A percentile compares a stretch with the other conserved stretches of the same genome.
Conservation (phyloP, 257 asterid species). For the Przewalskia tangutica region DNA sequence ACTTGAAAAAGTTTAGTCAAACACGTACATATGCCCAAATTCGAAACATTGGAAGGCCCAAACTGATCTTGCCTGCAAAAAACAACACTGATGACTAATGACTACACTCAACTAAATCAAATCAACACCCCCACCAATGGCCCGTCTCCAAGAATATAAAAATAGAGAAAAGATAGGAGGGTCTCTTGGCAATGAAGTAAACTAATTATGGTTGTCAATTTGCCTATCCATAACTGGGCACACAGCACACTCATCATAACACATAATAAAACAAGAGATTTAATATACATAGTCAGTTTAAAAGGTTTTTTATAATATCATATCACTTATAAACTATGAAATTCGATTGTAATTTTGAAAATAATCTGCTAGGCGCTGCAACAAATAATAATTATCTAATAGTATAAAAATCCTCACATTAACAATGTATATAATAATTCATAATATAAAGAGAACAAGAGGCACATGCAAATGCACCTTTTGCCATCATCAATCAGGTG, state of each 20-base stretch:
- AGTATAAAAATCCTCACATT: no score
- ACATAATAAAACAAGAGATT: not conserved
- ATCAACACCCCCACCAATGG: not conserved
- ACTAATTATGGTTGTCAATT: slow-evolving; percentile 1
- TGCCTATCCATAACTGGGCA: not conserved
- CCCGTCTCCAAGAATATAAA: not conserved
- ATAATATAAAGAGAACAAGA: not conserved
- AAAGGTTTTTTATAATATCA: not conserved
- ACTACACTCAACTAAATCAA: not conserved
- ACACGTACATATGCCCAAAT: not conserved
- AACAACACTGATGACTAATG: not conserved
- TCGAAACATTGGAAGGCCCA: not conserved
- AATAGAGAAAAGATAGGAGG: not conserved
- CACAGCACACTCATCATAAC: not conserved
- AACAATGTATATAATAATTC: not conserved
- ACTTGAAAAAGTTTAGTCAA: no score
- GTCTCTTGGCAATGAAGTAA: not conserved
- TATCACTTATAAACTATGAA: not conserved
- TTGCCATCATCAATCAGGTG: not conserved
- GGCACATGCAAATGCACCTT: slow-evolving; percentile 4
- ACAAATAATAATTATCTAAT: no score
- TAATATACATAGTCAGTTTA: not conserved
- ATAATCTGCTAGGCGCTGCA: no score
- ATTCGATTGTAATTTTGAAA: not conserved
- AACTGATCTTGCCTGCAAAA: not conserved